Conservation (phyloP, 805 yeast species). For the Cyberlindnera meyerae region DNA sequence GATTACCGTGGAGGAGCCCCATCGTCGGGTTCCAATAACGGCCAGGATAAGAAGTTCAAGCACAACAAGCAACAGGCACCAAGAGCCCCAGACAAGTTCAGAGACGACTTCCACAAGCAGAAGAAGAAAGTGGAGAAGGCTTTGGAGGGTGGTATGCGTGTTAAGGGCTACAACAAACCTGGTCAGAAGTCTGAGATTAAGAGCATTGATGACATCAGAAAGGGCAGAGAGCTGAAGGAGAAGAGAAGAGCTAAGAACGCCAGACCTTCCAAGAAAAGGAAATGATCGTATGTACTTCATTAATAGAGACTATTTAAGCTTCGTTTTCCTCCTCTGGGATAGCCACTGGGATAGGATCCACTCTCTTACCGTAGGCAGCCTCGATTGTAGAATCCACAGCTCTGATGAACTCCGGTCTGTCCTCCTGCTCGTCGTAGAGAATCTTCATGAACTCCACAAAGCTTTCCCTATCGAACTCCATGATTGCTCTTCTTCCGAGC, state of each 20-base stretch:
- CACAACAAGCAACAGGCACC: conserved; percentile 80
- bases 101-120: conserved; percentile 83
- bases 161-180: conserved; percentile 51
- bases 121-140: conserved; percentile 81
- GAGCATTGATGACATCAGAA: conserved; percentile 72
- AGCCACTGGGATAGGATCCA: neutral
- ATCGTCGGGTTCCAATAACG: conserved; percentile 18
- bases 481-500: conserved; percentile 27
- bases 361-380: conserved; percentile 15
- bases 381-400: conserved; percentile 15
- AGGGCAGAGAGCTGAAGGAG: conserved; percentile 63
- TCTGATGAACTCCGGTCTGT: conserved; percentile 13
- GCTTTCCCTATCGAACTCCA: conserved; percentile 25
- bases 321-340: too few species aligned
- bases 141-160: conserved; percentile 61
- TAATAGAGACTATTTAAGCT: too few species aligned
- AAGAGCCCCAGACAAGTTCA: conserved; percentile 78
- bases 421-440: conserved; percentile 21
- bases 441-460: conserved; percentile 21
- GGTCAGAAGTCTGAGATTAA: conserved; percentile 49
- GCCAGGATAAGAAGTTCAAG: conserved; percentile 49
- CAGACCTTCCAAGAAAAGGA: conserved; percentile 48
- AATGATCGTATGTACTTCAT: conserved; percentile 5
- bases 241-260: conserved; percentile 80
- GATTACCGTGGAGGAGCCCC: conserved; percentile 19